These are phyloP conservation scores for Peribolospora baueri DNA, from an alignment of 768 basidiomycete species.

Conservation along the genomic window DNA sequence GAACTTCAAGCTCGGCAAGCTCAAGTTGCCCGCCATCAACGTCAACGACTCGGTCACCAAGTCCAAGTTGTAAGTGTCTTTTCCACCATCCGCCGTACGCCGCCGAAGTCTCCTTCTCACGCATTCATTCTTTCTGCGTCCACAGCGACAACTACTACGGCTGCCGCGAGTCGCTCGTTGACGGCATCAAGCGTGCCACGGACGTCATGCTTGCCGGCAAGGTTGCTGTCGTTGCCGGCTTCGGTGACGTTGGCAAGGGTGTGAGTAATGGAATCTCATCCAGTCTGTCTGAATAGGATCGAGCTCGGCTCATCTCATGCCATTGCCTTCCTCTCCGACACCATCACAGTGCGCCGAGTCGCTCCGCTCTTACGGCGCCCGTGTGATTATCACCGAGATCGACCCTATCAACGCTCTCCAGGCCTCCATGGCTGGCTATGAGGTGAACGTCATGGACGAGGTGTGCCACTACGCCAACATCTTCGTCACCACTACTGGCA, in stretches of 20 bases:
- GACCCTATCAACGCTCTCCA: constrained; percentile 99
- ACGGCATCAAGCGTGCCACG: constrained; percentile 98
- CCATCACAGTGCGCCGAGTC: constrained; percentile 73
- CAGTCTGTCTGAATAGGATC: no score
- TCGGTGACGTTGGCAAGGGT: constrained; percentile 97
- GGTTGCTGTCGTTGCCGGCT: constrained; percentile 95
- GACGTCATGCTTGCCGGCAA: constrained; percentile 99
- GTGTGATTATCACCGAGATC: constrained; percentile 89
- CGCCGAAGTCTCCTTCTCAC: not conserved
- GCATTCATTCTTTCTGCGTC: not conserved
- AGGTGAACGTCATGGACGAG: constrained; percentile 96
- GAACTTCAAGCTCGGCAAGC: constrained; percentile 78
- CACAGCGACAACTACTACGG: constrained; percentile 75
- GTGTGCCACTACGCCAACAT: constrained; percentile 69
- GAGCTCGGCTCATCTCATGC: not conserved
- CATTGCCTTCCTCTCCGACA: not conserved
- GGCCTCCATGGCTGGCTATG: constrained; percentile 98
- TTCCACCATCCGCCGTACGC: not conserved
- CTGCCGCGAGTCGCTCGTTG: constrained; percentile 96
- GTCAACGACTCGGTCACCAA: constrained; percentile 99
- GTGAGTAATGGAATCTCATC: constrained; percentile 29
- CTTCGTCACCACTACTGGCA: constrained; percentile 96
- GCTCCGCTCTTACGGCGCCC: constrained; percentile 85
- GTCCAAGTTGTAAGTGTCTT: constrained; percentile 57
- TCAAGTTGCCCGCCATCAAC: constrained; percentile 97